Evolutionary conservation across 208 protist species (phyloP), one percentile per base, ranked within the genome.

Genomic region (Trypanosoma congolense): DNA sequence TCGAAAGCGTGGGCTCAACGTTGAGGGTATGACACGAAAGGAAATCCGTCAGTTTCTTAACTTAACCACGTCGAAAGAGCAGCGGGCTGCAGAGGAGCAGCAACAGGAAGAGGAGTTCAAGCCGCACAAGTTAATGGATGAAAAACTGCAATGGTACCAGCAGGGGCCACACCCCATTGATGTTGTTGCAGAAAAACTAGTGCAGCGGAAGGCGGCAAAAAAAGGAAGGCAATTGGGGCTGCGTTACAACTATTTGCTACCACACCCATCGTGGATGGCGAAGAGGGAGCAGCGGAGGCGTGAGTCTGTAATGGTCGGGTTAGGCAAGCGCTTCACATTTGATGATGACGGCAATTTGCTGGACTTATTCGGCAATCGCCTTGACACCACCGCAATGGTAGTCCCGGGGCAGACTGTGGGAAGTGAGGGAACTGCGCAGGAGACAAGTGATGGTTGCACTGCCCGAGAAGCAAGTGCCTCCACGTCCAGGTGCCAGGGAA

Each of bases 211-310:
- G 54, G 87, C 87, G 3, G 68, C 77, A 33, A 94, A 94, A 63
- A 81, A 82, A 57, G 87, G 56, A 9, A 91, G 82, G 46, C 87
- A 80, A 46, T 58, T 89, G 9, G 77, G 78, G 16, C 65, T 94
- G 16, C 61, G 70, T 40, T 94, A 94, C 71, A 94, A 94, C 60
- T 94, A 92, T 57, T 61, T 90, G 8, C 45, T 71, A 33, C 83
- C 83, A 19, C 87, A 94, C 65, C 78, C 87, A 18, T 92, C 83
- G n/a, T 94, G 87, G 87, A 41, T 94, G 0, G 87, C 87, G 28
- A 71, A 69, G 44, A 75, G 87, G 46, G 80, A 76, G 25, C 71
- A 77, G 52, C 48, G 72, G 31, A 77, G 87, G 10, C 70, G 77
- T 1, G 83, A 94, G 44, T 41, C 61, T 40, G 19, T 90, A 14